Evolutionary conservation across 2,329 filamentous ascomycete genomes (phyloP).

Genomic region (Phialophora expanda): DNA sequence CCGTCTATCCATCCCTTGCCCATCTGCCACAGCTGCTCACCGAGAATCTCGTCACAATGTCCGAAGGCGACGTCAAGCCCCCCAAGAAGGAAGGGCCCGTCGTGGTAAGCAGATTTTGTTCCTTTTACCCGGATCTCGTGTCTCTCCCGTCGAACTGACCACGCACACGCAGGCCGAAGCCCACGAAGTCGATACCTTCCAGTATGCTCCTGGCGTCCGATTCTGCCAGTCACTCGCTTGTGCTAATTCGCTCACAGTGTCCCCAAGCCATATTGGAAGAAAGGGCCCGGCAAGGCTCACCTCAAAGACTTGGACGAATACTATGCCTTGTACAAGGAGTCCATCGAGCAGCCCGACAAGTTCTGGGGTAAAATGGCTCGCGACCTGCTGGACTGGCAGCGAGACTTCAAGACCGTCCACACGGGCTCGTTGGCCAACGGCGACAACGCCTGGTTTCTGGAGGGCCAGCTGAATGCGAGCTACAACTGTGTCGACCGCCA

Average conservation of each 20-base stretch:
- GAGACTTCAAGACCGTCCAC: slow-evolving; percentile 88
- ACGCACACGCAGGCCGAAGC: slow-evolving; percentile 47
- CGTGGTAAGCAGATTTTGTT: slow-evolving; percentile 46
- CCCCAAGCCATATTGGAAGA: slow-evolving; percentile 61
- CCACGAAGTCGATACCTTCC: slow-evolving; percentile 56
- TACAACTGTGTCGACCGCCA: slow-evolving; percentile 98
- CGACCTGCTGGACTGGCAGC: slow-evolving; percentile 86
- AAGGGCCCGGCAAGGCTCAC: slow-evolving; percentile 66
- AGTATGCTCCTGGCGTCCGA: slow-evolving; percentile 41
- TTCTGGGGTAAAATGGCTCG: slow-evolving; percentile 90
- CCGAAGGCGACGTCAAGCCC: slow-evolving; percentile 45
- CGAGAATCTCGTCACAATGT: slow-evolving; percentile 41
- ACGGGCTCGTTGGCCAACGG: slow-evolving; percentile 76
- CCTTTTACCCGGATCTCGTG: slow-evolving; percentile 5
- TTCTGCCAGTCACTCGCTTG: not conserved
- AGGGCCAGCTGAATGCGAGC: slow-evolving; percentile 90
- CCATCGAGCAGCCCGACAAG: slow-evolving; percentile 83
- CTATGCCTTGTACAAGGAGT: slow-evolving; percentile 73
- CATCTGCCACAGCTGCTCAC: not conserved
- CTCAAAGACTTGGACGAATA: slow-evolving; percentile 66
- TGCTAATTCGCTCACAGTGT: slow-evolving; percentile 46
- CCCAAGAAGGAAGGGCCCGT: slow-evolving; percentile 42
- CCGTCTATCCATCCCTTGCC: not conserved
- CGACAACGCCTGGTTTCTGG: slow-evolving; percentile 92
- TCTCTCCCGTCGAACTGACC: slow-evolving; percentile 16